Percentiles rank a stretch among this genome's conserved stretches.
Evolutionary conservation across 768 basidiomycete genomes (phyloP).

Genomic region (Pisolithus albus): DNA sequence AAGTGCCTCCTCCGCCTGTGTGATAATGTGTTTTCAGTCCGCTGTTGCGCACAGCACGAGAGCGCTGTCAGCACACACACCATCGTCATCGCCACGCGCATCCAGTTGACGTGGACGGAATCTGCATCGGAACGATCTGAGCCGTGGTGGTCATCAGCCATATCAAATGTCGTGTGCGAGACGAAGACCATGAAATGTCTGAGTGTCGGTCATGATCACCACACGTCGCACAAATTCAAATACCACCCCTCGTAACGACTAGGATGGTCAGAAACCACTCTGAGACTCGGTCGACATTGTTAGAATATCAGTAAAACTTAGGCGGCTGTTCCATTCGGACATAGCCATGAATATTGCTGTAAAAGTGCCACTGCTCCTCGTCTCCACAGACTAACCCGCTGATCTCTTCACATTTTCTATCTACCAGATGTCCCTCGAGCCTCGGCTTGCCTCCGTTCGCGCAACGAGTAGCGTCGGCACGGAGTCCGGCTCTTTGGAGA

Average conservation of each 20-base stretch:
- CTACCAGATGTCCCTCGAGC: not conserved
- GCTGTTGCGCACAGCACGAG: not conserved
- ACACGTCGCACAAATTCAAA: too few relatives aligned
- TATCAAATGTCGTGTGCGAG: too few relatives aligned
- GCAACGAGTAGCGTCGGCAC: conserved; percentile 1
- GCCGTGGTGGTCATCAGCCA: too few relatives aligned
- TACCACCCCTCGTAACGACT: too few relatives aligned
- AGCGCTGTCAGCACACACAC: conserved; percentile 31
- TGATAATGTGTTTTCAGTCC: conserved; percentile 7
- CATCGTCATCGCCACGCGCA: conserved; percentile 81
- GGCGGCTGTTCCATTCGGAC: too few relatives aligned
- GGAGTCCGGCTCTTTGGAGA: conserved; percentile 33
- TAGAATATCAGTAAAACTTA: too few relatives aligned
- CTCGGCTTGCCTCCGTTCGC: not conserved
- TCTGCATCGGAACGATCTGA: conserved; percentile 2
- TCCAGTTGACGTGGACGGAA: conserved; percentile 52
- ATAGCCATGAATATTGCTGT: too few relatives aligned
- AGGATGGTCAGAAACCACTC: too few relatives aligned
- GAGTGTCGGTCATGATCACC: too few relatives aligned
- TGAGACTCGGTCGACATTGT: too few relatives aligned
- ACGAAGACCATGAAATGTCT: too few relatives aligned
- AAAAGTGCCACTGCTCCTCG: too few relatives aligned
- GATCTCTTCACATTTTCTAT: not conserved
- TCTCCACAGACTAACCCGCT: not conserved
- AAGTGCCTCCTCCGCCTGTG: conserved; percentile 80